Evolutionary conservation across 2,329 filamentous ascomycete species (phyloP), one percentile per base, ranked within the genome.

Genomic region (Fusarium continuum): DNA sequence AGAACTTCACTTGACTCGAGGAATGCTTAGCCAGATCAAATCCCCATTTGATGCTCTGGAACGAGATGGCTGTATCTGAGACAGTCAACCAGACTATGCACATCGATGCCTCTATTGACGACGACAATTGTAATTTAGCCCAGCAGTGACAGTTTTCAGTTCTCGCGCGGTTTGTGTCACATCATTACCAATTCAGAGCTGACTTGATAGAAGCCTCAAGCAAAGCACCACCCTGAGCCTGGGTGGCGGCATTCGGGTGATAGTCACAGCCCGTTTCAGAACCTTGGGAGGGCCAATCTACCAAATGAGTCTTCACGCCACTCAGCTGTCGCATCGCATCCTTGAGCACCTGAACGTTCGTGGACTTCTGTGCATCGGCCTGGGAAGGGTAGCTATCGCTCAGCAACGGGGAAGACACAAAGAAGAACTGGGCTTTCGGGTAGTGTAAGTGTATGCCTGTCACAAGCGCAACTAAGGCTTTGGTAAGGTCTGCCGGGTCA

Each of bases 181-280:
- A 6, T 2, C 5, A 4, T 35, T 39, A 65, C 62, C 62, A 65
- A 6, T 49, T 38, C 4, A 66, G 8, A 19, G 62, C 62, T 11
- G 46, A 14, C 22, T 46, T 63, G 6, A 75, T 73, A 13, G 73
- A 70, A 3, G 63, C 55, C 10, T 70, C 69, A 10, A 78, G 64
- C 3, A 76, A 41, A 5, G 54, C 54, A 38, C 68, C 76, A 26
- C 70, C 71, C 16, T 65, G 53, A 8, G 70, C 72, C 38, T 80
- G 70, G 5, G 78, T 79, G 6, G 71, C 73, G 7, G 75, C 72
- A 55, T 75, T 79, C 1, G 78, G 78, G 53, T 80, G 78, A 39
- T 78, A 79, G 57, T 80, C 78, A 50, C 78, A 80, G 0, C 75
- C 77, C 8, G 77, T 73, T n/a, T 76, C 76, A 6, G 72, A 64